A percentile compares a stretch with the other conserved stretches of the same genome.
These are phyloP conservation scores for Fusarium burgessii DNA, from an alignment of 2,329 filamentous ascomycete species.

Conservation along the genomic window DNA sequence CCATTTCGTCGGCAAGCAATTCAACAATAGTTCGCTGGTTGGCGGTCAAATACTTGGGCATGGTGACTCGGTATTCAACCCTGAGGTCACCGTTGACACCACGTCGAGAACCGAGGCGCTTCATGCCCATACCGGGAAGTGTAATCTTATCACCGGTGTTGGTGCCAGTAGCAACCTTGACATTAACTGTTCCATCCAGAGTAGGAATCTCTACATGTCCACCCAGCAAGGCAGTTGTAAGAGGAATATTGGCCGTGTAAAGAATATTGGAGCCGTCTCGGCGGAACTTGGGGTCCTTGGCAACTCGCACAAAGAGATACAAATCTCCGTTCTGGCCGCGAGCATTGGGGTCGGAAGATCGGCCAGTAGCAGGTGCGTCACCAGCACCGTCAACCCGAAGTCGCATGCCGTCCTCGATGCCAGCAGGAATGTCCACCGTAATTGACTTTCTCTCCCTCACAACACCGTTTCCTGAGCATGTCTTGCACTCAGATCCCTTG, in stretches of 20 bases:
- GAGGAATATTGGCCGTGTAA: conserved; percentile 89
- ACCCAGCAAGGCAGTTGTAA: conserved; percentile 92
- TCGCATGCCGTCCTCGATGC: conserved; percentile 97
- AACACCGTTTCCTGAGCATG: conserved; percentile 86
- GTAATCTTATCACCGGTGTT: conserved; percentile 93
- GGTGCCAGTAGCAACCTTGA: conserved; percentile 92
- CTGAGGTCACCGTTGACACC: conserved; percentile 82
- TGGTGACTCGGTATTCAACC: conserved; percentile 93
- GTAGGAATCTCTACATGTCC: conserved; percentile 92
- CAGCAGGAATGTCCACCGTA: conserved; percentile 90
- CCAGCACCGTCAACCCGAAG: conserved; percentile 87
- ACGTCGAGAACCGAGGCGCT: conserved; percentile 77
- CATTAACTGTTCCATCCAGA: conserved; percentile 87
- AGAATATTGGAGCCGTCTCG: conserved; percentile 90
- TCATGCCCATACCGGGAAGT: conserved; percentile 93
- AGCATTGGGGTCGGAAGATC: conserved; percentile 70
- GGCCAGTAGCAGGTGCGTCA: conserved; percentile 84
- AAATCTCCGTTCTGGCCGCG: conserved; percentile 85
- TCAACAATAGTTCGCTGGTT: conserved; percentile 95
- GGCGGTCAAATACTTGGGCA: conserved; percentile 92
- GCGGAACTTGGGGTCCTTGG: conserved; percentile 90
- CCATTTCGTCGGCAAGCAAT: conserved; percentile 96
- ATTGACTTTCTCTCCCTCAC: conserved; percentile 86
- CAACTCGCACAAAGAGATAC: conserved; percentile 89
- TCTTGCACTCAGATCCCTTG: conserved; percentile 81